A percentile compares a stretch with the other conserved stretches of the same genome.
phyloP scores from a whole-genome alignment of 257 asterid species.

The Salvia miltiorrhiza region DNA sequence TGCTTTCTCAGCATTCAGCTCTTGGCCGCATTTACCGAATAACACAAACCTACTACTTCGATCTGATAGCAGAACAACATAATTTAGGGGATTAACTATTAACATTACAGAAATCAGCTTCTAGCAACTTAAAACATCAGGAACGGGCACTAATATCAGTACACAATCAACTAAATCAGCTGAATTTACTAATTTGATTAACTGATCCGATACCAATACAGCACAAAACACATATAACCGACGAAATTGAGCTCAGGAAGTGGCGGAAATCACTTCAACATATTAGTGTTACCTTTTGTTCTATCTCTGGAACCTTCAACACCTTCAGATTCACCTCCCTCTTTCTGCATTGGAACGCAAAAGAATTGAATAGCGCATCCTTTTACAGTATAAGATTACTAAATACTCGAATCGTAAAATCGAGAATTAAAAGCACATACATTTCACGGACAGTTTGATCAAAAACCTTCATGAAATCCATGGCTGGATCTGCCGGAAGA shows the following conservation, averaged over 20 bases:
- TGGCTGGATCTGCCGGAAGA: constrained; percentile 59
- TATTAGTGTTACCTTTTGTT: constrained; percentile 63
- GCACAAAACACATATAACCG: not conserved
- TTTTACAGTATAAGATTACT: not conserved
- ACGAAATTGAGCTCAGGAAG: constrained; percentile 6
- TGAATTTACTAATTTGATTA: not conserved
- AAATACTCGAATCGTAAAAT: constrained; percentile 7
- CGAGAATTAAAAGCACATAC: constrained; percentile 37
- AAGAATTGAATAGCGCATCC: not conserved
- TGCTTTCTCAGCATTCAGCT: not conserved
- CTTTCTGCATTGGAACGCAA: constrained; percentile 51
- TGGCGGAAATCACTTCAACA: not conserved
- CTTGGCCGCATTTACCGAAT: too few relatives aligned
- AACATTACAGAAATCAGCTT: not conserved
- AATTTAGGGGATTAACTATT: not conserved
- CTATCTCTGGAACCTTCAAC: constrained; percentile 92
- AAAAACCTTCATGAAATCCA: constrained; percentile 94
- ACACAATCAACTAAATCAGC: constrained; percentile 2
- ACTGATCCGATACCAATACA: not conserved
- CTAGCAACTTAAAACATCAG: constrained; percentile 2
- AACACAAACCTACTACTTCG: not conserved
- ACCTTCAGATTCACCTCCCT: constrained; percentile 98
- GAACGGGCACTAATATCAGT: not conserved
- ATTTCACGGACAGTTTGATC: constrained; percentile 98
- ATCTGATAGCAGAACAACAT: not conserved